These are phyloP conservation scores for Hymenotorrendiella dingleyae DNA, from an alignment of 2,329 filamentous ascomycete genomes.

Conservation along the genomic window DNA sequence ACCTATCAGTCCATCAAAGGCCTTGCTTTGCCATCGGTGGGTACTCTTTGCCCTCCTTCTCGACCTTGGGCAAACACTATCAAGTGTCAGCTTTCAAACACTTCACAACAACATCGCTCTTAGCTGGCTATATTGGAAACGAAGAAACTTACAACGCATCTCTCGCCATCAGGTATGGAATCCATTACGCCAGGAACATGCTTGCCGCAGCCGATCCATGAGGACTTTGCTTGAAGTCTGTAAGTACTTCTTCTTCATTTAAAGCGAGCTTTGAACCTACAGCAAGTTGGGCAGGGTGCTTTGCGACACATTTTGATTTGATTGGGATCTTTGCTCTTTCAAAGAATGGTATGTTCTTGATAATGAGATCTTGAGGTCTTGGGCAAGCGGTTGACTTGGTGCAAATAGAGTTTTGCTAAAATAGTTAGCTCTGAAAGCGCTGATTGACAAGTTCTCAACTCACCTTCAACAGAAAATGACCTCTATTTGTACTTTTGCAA, in stretches of 20 bases:
- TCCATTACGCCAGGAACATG: slow-evolving; percentile 49
- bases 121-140: no score
- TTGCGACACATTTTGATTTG: slow-evolving; percentile 42
- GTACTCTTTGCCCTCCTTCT: slow-evolving; percentile 1
- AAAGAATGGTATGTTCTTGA: not conserved
- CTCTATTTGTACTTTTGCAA: not conserved
- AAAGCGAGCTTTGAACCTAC: slow-evolving; percentile 32
- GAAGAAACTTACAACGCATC: slow-evolving; percentile 37
- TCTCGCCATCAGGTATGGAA: slow-evolving; percentile 40
- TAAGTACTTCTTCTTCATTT: no score
- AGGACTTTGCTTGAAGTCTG: slow-evolving; percentile 37
- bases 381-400: not conserved
- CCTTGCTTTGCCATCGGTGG: not conserved
- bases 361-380: not conserved
- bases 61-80: not conserved
- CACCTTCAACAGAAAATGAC: no score
- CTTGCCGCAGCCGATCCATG: slow-evolving; percentile 48
- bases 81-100: no score
- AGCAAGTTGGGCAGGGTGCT: slow-evolving; percentile 43
- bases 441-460: no score
- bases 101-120: no score
- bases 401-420: not conserved
- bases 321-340: not conserved
- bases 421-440: not conserved
- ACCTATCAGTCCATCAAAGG: no score